Evolutionary conservation across 2,329 filamentous ascomycete species (phyloP).

Genomic region (Mycosphaerella sp.): DNA sequence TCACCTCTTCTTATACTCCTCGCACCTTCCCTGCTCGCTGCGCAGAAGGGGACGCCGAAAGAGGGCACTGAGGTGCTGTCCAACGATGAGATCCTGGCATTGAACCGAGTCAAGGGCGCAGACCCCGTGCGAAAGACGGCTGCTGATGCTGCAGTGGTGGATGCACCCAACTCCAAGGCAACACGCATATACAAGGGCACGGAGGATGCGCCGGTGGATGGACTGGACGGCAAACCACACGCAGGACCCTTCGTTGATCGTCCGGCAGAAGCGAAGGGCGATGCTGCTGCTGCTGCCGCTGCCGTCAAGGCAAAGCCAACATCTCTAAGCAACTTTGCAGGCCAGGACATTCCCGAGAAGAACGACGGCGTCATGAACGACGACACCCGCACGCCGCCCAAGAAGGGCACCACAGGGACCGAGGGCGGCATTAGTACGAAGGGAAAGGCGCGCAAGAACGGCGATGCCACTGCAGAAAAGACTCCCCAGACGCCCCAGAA

Average conservation of each 20-base stretch:
- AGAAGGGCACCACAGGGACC: constrained; percentile 80
- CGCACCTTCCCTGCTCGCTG: constrained; percentile 51
- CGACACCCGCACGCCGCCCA: constrained; percentile 65
- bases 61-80: constrained; percentile 19
- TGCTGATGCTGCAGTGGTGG: constrained; percentile 22
- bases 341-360: constrained; percentile 45
- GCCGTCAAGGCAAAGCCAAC: constrained; percentile 32
- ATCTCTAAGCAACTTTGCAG: constrained; percentile 30
- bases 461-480: constrained; percentile 58
- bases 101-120: constrained; percentile 20
- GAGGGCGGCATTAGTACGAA: constrained; percentile 87
- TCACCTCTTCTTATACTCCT: constrained; percentile 55
- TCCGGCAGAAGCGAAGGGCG: constrained; percentile 31
- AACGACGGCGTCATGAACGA: constrained; percentile 91
- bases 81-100: constrained; percentile 26
- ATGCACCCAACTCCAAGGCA: constrained; percentile 23
- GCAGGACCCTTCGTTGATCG: constrained; percentile 70
- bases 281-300: constrained; percentile 29
- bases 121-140: constrained; percentile 3
- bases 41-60: constrained; percentile 25
- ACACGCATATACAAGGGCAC: constrained; percentile 45
- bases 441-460: constrained; percentile 64
- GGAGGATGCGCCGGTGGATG: constrained; percentile 84
- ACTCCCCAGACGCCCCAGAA: constrained; percentile 78
- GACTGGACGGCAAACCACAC: constrained; percentile 89